Base-by-base conservation (phyloP, 1,139 yeast species). In the Candida anutae region DNA sequence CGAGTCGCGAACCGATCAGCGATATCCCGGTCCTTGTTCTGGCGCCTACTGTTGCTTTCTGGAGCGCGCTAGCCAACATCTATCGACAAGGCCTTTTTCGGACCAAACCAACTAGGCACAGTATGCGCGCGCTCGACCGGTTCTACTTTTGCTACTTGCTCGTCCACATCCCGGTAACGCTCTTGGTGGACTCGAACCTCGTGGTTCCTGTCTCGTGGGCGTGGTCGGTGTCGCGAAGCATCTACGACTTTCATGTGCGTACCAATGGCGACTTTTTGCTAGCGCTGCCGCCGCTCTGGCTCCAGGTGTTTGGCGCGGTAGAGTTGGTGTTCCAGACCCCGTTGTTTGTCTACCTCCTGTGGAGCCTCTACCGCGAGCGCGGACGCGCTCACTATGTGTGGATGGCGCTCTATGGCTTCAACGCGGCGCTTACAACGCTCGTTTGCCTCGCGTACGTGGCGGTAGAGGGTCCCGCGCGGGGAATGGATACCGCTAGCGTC, bases 291-390 rank as follows among this genome's bases (percentile, higher is more conserved):
- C 74, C 82, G 5, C 77, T 53, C 5, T 87, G 95, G 95, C 65
- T 88, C 32, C 58, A 67, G 37, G 55, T 70, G 21, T 85, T 80
- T 51, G 93, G 87, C 1, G 54, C 68, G 42, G 48, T 84, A 28
- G 97, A 88, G 50, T 40, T 87, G 28, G 31, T 75, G 3, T 68
- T 81, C 43, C 97, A 88, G 53, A 53, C 81, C 28, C 97, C 97
- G 0, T 61, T 81, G 17, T 88, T 88, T 50, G 46, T 79, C 28
- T 47, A 58, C 30, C 79, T 55, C 15, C 44, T 56, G 0, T 33
- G 33, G 21, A 36, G 38, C 15, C 38, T 53, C 27, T 29, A 30
- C 12, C 30, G 25, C 6, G 30, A 39, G 22, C 30, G 22, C 9
- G 30, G 45, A 26, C 46, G 50, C 23, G 46, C 51, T 15, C 54